A percentile compares a stretch with the other conserved stretches of the same genome.
Evolutionary conservation across 768 basidiomycete genomes (phyloP).

Genomic region (Auricularia cornea): DNA sequence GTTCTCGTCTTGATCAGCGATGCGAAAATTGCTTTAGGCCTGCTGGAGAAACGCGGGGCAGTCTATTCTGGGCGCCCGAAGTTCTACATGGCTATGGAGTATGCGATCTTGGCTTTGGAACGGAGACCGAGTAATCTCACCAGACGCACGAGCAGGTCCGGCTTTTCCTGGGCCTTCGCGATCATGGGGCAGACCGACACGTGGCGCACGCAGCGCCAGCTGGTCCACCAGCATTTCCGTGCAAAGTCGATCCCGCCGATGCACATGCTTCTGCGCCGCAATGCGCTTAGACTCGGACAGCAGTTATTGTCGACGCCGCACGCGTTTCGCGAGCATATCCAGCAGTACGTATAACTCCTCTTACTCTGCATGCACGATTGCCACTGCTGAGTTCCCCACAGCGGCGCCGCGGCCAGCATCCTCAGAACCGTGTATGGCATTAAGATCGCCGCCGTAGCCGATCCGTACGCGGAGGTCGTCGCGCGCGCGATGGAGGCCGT

Average conservation of each 20-base stretch:
- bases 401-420: conserved; percentile 26
- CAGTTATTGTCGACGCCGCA: neutral
- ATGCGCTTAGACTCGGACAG: neutral
- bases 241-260: too few species aligned
- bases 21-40: conserved; percentile 2
- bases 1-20: conserved; percentile 5
- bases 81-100: too few species aligned
- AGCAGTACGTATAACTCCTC: neutral
- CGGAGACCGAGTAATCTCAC: too few species aligned
- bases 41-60: conserved; percentile 8
- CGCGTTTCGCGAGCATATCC: neutral
- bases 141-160: neutral
- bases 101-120: too few species aligned
- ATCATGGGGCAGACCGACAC: too few species aligned
- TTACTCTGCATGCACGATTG: too few species aligned
- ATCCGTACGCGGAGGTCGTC: conserved; percentile 28
- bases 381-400: conserved; percentile 5
- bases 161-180: too few species aligned
- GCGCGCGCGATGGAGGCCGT: conserved; percentile 15
- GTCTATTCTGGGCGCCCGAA: conserved; percentile 9
- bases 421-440: conserved; percentile 36
- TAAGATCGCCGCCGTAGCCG: conserved; percentile 24
- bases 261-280: too few species aligned
- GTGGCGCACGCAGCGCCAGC: too few species aligned
- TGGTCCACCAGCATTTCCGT: too few species aligned